Base-by-base conservation (phyloP, 2,329 filamentous ascomycete species). In the Xylaria hypoxylon region DNA sequence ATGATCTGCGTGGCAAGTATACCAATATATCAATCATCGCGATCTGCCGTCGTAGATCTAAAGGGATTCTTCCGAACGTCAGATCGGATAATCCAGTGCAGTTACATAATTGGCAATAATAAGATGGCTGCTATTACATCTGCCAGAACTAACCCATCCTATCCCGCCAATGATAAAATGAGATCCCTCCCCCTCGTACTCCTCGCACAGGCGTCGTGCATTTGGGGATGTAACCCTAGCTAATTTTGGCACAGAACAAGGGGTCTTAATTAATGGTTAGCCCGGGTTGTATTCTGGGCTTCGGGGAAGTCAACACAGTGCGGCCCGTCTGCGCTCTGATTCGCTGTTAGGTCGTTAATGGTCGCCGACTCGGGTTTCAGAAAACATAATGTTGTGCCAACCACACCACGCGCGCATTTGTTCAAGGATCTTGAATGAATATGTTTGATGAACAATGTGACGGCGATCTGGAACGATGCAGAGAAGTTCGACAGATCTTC, bases 351-450 rank as follows among this genome's bases (percentile, higher is more conserved):
- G 28, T 26, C 35, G 17, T 48, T 51, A 1, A 50, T 64, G 65
- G 65, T 70, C 68, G 68, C 68, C 68, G 68, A 70, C 68, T 70
- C 68, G 68, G 68, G 68, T 70, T 70, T 70, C 68, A 70, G 63
- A 45, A n/a, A n/a, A 52, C 61, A 59, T 58, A 61, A 64, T 51
- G 63, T 40, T 26, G 67, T 69, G 45, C 56, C 64, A 61, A 67
- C 57, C 65, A 57, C 44, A 60, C 48, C 66, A 66, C 58, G 52
- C 58, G 52, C 63, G 50, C 45, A 48, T 57, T 48, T 44, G 31
- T 52, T 31, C 64, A 40, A 24, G 60, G 59, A 52, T 61, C 50
- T 48, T 38, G 52, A n/a, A 57, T 59, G 59, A 57, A 52, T 44
- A 51, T 67, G 62, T 47, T 63, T 63, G 62, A 66, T 61, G 57